Conservation (phyloP, 2,329 filamentous ascomycete species). For the Cadophora sp. region DNA sequence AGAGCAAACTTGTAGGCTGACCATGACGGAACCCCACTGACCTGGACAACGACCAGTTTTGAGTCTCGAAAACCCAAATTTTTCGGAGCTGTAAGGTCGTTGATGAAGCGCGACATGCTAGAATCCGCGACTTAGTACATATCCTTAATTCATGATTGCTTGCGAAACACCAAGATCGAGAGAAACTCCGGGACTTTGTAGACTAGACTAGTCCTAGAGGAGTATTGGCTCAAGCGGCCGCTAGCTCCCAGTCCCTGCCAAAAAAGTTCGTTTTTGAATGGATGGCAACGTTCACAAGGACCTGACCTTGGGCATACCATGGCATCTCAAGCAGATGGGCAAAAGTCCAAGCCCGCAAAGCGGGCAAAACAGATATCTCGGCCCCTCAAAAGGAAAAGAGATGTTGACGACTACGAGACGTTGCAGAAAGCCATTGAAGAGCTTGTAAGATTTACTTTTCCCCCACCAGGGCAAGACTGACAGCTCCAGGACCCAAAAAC, state of each 20-base stretch:
- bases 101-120: neutral
- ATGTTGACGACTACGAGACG: slow-evolving; percentile 41
- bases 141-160: neutral
- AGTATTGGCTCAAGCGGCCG: neutral
- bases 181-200: no score
- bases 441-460: slow-evolving; percentile 36
- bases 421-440: slow-evolving; percentile 42
- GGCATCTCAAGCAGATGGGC: slow-evolving; percentile 16
- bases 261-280: neutral
- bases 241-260: neutral
- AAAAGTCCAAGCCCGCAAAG: slow-evolving; percentile 15
- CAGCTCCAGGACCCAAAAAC: slow-evolving; percentile 41
- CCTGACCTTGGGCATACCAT: neutral
- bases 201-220: neutral
- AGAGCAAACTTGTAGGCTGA: neutral
- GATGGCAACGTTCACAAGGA: neutral
- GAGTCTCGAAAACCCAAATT: neutral
- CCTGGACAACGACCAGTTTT: neutral
- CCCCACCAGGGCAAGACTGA: slow-evolving; percentile 25
- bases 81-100: neutral
- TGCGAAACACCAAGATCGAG: no score
- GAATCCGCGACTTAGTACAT: neutral
- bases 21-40: neutral
- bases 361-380: slow-evolving; percentile 18
- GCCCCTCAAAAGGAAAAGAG: slow-evolving; percentile 44